Conservation (phyloP, 2,329 filamentous ascomycete species). For the Colletotrichum karsti region DNA sequence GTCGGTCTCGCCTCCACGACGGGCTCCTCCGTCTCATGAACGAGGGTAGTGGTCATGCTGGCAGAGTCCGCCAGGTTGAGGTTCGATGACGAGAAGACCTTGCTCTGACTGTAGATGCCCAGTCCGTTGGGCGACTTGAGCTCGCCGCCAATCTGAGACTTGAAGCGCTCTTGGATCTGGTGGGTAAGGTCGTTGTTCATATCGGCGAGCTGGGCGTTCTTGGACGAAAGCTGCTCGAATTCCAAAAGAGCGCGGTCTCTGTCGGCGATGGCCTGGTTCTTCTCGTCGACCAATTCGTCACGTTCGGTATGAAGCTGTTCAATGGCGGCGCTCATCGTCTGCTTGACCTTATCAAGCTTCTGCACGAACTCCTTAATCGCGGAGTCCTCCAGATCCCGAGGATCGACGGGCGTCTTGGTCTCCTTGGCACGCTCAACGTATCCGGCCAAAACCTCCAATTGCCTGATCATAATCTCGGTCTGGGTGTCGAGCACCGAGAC, state of each 20-base stretch:
- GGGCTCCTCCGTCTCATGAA: slow-evolving; percentile 72
- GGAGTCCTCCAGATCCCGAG: slow-evolving; percentile 84
- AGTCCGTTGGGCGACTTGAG: slow-evolving; percentile 61
- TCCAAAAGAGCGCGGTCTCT: slow-evolving; percentile 94
- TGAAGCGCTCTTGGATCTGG: slow-evolving; percentile 93
- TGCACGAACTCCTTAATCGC: slow-evolving; percentile 93
- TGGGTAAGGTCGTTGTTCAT: slow-evolving; percentile 96
- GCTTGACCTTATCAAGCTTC: slow-evolving; percentile 70
- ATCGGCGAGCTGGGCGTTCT: slow-evolving; percentile 93
- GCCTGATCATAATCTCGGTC: slow-evolving; percentile 93
- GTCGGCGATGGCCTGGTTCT: slow-evolving; percentile 81
- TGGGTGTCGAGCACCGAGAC: slow-evolving; percentile 94
- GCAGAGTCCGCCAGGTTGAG: slow-evolving; percentile 57
- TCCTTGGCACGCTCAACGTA: slow-evolving; percentile 89
- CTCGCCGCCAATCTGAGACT: slow-evolving; percentile 71
- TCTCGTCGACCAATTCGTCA: slow-evolving; percentile 85
- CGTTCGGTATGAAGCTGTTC: slow-evolving; percentile 74
- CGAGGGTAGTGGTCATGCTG: slow-evolving; percentile 67
- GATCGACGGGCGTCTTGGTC: slow-evolving; percentile 80
- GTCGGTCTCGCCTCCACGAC: slow-evolving; percentile 81
- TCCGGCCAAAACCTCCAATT: slow-evolving; percentile 88
- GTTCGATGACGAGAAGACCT: slow-evolving; percentile 59
- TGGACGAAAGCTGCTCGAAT: slow-evolving; percentile 92
- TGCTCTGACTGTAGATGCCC: slow-evolving; percentile 64
- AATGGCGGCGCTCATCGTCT: slow-evolving; percentile 64